A percentile compares a stretch with the other conserved stretches of the same genome.
Conservation (phyloP, 768 basidiomycete species). For the Sutorius australiensis region DNA sequence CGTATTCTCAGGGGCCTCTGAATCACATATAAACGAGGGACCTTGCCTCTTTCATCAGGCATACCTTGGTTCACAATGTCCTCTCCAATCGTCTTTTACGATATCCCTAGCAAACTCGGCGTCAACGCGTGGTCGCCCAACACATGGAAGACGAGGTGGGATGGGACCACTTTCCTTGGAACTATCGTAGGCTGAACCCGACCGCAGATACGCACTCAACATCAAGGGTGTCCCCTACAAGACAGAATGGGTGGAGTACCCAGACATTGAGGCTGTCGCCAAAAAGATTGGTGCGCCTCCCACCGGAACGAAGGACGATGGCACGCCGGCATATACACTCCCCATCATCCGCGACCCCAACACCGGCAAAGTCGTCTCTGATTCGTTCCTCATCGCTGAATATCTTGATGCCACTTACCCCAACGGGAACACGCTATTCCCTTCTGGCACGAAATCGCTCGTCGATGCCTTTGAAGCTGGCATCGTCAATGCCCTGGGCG, state of each 20-base stretch:
- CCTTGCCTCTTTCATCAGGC: background rate
- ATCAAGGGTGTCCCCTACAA: conserved; percentile 39
- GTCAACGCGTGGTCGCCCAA: conserved; percentile 41
- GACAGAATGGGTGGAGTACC: conserved; percentile 44
- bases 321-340: conserved; percentile 35
- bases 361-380: conserved; percentile 33
- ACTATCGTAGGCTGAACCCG: background rate
- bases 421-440: conserved; percentile 37
- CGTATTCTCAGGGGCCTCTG: background rate
- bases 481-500: conserved; percentile 10
- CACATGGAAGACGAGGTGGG: conserved; percentile 44
- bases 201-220: conserved; percentile 35
- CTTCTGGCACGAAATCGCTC: conserved; percentile 36
- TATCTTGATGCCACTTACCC: conserved; percentile 47
- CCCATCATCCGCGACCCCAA: conserved; percentile 41
- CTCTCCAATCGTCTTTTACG: conserved; percentile 39
- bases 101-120: conserved; percentile 36
- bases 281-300: conserved; percentile 32
- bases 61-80: conserved; percentile 18
- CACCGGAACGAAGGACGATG: conserved; percentile 29
- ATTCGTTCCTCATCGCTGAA: conserved; percentile 42
- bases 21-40: conserved; percentile 5
- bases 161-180: conserved; percentile 9
- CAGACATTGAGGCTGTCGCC: conserved; percentile 36
- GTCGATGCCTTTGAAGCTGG: conserved; percentile 36